Conservation (phyloP, 169 alveolate genomes). For the Babesia bovis region DNA sequence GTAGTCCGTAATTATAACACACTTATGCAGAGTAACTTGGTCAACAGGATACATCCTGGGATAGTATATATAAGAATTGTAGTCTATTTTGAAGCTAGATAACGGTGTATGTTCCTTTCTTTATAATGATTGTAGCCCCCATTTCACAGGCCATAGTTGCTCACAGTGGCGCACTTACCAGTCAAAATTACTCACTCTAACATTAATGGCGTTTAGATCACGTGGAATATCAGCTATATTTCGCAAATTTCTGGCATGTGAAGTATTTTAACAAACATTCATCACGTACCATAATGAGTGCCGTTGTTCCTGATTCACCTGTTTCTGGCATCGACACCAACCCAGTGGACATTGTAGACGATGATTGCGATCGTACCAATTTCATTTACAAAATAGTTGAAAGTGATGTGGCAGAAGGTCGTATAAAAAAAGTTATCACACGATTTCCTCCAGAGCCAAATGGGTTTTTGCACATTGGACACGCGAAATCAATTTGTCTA, state of each 20-base stretch:
- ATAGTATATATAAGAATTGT: too few relatives aligned
- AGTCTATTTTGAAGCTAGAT: too few relatives aligned
- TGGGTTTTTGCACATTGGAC: slow-evolving; percentile 99
- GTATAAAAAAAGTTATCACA: slow-evolving; percentile 83
- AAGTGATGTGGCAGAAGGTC: slow-evolving; percentile 77
- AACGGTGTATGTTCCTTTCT: too few relatives aligned
- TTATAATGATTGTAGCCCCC: too few relatives aligned
- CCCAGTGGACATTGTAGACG: not conserved
- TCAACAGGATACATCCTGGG: too few relatives aligned
- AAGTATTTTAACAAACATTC: not conserved
- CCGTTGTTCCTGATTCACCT: slow-evolving; percentile 9
- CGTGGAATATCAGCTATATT: not conserved
- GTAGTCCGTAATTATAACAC: too few relatives aligned
- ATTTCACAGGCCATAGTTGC: not conserved
- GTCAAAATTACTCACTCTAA: not conserved
- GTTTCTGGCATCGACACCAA: not conserved
- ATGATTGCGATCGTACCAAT: slow-evolving; percentile 50
- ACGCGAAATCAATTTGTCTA: slow-evolving; percentile 97
- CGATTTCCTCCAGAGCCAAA: slow-evolving; percentile 99
- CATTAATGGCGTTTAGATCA: not conserved
- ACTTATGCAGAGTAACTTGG: too few relatives aligned
- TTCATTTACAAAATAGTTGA: slow-evolving; percentile 82
- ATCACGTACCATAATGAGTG: slow-evolving; percentile 4
- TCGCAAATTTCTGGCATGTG: slow-evolving; percentile 1
- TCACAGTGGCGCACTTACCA: not conserved